These are phyloP conservation scores for Oldenlandia corymbosa DNA, from an alignment of 257 asterid genomes.

Conservation along the genomic window DNA sequence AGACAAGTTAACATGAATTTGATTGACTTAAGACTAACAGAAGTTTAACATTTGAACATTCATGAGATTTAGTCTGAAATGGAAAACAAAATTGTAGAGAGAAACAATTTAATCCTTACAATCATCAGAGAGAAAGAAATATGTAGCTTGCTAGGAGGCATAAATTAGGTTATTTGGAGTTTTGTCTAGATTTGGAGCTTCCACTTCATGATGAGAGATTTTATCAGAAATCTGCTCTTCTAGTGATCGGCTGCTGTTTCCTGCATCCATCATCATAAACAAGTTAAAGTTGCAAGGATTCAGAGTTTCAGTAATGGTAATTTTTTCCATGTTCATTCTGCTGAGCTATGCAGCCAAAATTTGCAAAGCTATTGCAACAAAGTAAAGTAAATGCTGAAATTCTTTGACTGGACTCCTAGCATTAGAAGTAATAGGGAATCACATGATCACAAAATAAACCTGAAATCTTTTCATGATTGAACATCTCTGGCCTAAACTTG, in stretches of 20 bases:
- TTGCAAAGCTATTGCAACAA: neutral
- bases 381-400: neutral
- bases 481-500: neutral
- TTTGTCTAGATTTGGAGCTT: slow-evolving; percentile 23
- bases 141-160: neutral
- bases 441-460: neutral
- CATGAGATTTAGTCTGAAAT: neutral
- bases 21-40: no score
- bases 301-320: neutral
- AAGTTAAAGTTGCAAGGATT: neutral
- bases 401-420: no score
- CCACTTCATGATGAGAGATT: slow-evolving; percentile 19
- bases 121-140: neutral
- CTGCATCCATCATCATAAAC: slow-evolving; percentile 23
- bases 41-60: no score
- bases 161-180: slow-evolving; percentile 10
- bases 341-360: no score
- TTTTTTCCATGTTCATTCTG: neutral
- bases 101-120: neutral
- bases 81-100: neutral
- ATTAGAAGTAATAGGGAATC: no score
- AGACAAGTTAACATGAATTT: neutral
- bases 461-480: neutral
- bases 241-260: slow-evolving; percentile 26
- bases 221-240: slow-evolving; percentile 14